These are phyloP conservation scores for Quambalaria eucalypti DNA, from an alignment of 1,284 basidiomycete genomes.

Conservation along the genomic window DNA sequence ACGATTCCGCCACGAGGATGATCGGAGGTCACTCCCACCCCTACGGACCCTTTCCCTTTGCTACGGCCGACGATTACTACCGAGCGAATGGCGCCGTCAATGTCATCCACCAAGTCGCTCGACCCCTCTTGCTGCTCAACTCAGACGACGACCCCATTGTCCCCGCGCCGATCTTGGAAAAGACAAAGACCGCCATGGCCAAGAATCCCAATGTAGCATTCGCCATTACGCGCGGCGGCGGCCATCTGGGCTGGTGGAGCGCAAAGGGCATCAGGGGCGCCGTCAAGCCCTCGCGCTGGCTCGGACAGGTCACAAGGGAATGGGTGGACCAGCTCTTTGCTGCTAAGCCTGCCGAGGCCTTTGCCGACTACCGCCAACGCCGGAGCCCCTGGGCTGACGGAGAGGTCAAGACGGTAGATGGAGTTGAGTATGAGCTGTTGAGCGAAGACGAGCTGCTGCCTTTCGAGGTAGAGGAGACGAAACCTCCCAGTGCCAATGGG, in stretches of 20 bases:
- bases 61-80: constrained; percentile 73
- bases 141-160: constrained; percentile 83
- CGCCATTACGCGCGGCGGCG: constrained; percentile 68
- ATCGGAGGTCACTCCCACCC: constrained; percentile 60
- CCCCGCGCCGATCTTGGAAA: constrained; percentile 40
- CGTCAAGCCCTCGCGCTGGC: constrained; percentile 28
- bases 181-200: constrained; percentile 56
- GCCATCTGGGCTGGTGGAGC: constrained; percentile 92
- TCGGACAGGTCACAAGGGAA: constrained; percentile 29
- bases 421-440: constrained; percentile 26
- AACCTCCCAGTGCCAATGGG: neutral
- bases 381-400: constrained; percentile 13
- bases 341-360: constrained; percentile 4
- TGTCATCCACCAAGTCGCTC: constrained; percentile 23
- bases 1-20: constrained; percentile 60
- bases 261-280: constrained; percentile 2
- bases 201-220: constrained; percentile 60
- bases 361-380: neutral
- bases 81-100: constrained; percentile 32
- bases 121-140: constrained; percentile 65
- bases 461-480: constrained; percentile 18
- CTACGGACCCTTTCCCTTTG: constrained; percentile 31
- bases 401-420: constrained; percentile 3
- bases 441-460: constrained; percentile 21
- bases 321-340: constrained; percentile 28